Base-by-base conservation (phyloP, 257 asterid genomes). In the Penstemon newberryi region DNA sequence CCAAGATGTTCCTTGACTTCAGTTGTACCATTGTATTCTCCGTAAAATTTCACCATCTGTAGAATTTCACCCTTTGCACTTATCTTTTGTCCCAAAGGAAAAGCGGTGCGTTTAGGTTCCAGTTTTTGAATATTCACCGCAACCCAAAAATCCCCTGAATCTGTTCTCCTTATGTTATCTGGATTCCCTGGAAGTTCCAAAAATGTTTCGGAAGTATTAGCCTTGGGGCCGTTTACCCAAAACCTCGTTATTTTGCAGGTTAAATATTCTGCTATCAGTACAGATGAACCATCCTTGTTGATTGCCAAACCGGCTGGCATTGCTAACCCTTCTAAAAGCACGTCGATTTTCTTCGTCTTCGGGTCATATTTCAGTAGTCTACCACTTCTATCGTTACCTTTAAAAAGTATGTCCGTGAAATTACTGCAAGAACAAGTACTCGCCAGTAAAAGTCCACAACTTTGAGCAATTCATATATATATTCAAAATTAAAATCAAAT, bases 71-170 rank as follows among this genome's bases (percentile, higher is more conserved):
- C 33, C 33, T 25, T 25, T 25, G 33, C 33, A 25, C 33, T 25
- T 1, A 25, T 25, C 33, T 25, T 25, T 25, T 25, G 33, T 25
- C 33, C 33, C 33, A 25, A 4, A 4, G 84, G 70, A 38, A 69
- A 73, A 25, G 52, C 3, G 2, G 6, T 43, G 4, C 59, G 74
- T 33, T 49, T 53, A 4, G 75, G 80, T 38, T 66, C 50, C 25
- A 73, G n/a, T 52, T 79, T 75, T 13, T 59, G 71, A 18, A 72
- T 64, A 25, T 71, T 46, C 4, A 80, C 80, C 0, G 88, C 51
- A 41, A 81, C 85, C 85, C 85, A 80, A 63, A 80, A 83, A 40
- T 81, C 83, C 57, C 85, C 85, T 8, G 63, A 3, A 42, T 33
- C 41, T 0, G 79, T 82, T 58, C 83, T 82, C 58, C 63, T 75